Percentiles rank a stretch among this genome's conserved stretches.
These are phyloP conservation scores for Trichoderma asperellum DNA, from an alignment of 2,329 filamentous ascomycete genomes.

Conservation along the genomic window DNA sequence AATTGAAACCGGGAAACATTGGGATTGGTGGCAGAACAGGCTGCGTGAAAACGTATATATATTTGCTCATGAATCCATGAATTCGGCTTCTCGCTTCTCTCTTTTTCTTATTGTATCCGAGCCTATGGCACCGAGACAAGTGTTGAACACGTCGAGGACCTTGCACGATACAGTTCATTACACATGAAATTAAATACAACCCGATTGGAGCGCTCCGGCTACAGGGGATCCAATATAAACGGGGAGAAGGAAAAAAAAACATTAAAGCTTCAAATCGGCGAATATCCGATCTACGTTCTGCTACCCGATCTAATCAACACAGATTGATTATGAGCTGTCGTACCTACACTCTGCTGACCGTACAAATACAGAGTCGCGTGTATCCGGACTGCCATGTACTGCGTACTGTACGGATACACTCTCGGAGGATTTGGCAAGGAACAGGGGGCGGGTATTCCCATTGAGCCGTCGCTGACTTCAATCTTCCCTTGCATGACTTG, in stretches of 20 bases:
- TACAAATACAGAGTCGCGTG: neutral
- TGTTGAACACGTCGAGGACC: neutral
- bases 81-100: neutral
- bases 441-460: neutral
- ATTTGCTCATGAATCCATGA: neutral
- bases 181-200: neutral
- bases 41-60: neutral
- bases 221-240: neutral
- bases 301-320: conserved; percentile 7
- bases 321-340: neutral
- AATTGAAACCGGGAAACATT: neutral
- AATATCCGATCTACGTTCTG: neutral
- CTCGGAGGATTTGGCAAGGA: conserved; percentile 4
- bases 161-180: neutral
- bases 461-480: neutral
- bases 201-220: neutral
- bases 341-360: neutral
- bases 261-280: neutral
- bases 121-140: neutral
- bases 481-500: neutral
- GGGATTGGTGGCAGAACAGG: neutral
- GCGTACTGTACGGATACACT: neutral
- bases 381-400: neutral
- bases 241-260: neutral
- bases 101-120: neutral